These are phyloP conservation scores for Metschnikowia rubicola DNA, from an alignment of 805 yeast species.

Conservation along the genomic window DNA sequence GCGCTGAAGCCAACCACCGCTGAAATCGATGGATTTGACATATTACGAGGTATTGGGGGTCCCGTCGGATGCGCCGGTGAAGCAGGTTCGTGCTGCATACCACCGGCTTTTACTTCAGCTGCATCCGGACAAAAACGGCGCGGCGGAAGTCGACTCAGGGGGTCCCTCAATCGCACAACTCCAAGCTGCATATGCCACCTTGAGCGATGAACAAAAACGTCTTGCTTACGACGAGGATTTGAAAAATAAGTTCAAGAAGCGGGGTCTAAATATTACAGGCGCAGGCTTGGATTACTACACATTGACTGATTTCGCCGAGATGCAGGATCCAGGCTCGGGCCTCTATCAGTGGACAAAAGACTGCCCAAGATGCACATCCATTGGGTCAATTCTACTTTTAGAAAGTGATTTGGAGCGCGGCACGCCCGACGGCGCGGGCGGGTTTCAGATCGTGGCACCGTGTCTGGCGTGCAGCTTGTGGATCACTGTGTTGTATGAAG, in stretches of 20 bases:
- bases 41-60: conserved; percentile 63
- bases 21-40: conserved; percentile 3
- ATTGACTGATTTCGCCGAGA: conserved; percentile 57
- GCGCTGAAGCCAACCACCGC: background rate
- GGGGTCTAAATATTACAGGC: conserved; percentile 46
- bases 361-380: conserved; percentile 65
- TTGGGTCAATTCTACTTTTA: conserved; percentile 51
- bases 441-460: conserved; percentile 67
- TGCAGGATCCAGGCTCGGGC: conserved; percentile 25
- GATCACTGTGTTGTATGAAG: conserved; percentile 71
- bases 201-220: conserved; percentile 42
- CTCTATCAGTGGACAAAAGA: conserved; percentile 38
- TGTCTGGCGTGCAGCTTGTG: conserved; percentile 84
- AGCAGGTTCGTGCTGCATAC: conserved; percentile 62
- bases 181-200: conserved; percentile 60
- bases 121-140: conserved; percentile 76
- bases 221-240: conserved; percentile 52
- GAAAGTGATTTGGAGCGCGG: conserved; percentile 62
- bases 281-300: conserved; percentile 69
- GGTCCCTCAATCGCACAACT: conserved; percentile 22
- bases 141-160: background rate
- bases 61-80: conserved; percentile 29
- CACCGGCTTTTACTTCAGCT: conserved; percentile 50
- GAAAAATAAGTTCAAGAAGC: conserved; percentile 26
- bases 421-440: conserved; percentile 48